Conservation (phyloP, 2,329 filamentous ascomycete species). For the Pezicula carpinea region DNA sequence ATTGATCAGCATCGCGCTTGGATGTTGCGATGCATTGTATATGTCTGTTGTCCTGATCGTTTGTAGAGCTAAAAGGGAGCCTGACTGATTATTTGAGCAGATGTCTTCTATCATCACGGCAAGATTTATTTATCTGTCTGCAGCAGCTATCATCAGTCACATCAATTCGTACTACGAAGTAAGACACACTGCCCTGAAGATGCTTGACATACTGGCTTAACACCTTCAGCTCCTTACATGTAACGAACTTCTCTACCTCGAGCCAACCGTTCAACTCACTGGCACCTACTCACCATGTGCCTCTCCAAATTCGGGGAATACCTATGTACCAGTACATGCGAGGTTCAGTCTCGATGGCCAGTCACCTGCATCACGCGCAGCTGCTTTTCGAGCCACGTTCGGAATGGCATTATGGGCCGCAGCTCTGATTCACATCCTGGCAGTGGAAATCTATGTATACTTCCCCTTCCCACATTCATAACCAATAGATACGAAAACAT, state of each 20-base stretch:
- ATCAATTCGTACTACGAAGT: not conserved
- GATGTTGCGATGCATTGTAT: constrained; percentile 55
- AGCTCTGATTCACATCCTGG: constrained; percentile 43
- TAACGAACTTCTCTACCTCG: not conserved
- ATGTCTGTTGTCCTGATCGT: constrained; percentile 46
- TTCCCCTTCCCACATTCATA: not conserved
- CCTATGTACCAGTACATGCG: not conserved
- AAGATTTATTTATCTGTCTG: constrained; percentile 30
- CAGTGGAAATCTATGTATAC: constrained; percentile 42
- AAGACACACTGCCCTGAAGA: not conserved
- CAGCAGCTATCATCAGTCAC: not conserved
- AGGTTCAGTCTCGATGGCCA: not conserved
- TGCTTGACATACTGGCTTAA: not conserved
- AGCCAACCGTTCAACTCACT: not conserved
- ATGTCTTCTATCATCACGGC: constrained; percentile 32
- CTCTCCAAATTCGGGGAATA: not conserved
- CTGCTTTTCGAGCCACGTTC: constrained; percentile 34
- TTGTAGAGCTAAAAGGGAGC: constrained; percentile 30
- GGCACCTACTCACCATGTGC: not conserved
- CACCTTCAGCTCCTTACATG: not conserved
- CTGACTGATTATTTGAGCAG: not conserved
- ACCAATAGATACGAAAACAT: too few relatives aligned
- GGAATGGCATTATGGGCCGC: constrained; percentile 49
- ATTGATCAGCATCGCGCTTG: constrained; percentile 60
- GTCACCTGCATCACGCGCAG: not conserved